Evolutionary conservation across 352 stramenopile species (phyloP).

Genomic region (Globisporangium echinulatum): DNA sequence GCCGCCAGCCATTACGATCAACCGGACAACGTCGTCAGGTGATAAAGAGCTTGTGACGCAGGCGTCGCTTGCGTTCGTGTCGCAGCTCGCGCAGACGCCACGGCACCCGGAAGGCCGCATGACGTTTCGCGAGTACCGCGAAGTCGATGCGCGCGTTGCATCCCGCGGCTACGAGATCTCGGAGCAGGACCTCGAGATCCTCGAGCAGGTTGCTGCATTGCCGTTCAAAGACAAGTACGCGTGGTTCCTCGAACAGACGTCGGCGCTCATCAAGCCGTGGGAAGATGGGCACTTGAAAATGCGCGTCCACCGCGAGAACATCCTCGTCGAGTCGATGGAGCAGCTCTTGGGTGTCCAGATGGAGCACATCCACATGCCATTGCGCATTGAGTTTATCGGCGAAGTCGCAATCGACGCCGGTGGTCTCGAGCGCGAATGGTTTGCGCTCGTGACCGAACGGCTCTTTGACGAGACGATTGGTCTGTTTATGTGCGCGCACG

Average conservation of each 20-base stretch:
- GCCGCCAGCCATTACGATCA: conserved; percentile 15
- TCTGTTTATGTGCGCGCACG: conserved; percentile 82
- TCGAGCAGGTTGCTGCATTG: conserved; percentile 77
- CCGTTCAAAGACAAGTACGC: conserved; percentile 87
- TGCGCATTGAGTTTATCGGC: conserved; percentile 86
- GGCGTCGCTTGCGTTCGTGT: conserved; percentile 81
- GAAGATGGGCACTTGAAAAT: conserved; percentile 83
- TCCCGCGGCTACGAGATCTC: conserved; percentile 86
- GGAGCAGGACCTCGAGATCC: conserved; percentile 80
- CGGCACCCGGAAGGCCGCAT: conserved; percentile 77
- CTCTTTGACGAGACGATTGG: conserved; percentile 86
- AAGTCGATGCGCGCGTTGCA: conserved; percentile 79
- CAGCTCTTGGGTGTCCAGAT: conserved; percentile 78
- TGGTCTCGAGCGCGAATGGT: conserved; percentile 88
- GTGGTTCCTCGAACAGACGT: conserved; percentile 82
- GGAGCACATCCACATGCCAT: conserved; percentile 83
- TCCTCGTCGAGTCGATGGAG: conserved; percentile 83
- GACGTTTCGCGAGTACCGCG: conserved; percentile 86
- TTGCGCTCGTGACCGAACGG: conserved; percentile 73
- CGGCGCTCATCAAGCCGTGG: conserved; percentile 79
- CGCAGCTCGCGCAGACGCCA: conserved; percentile 74
- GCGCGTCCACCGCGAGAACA: conserved; percentile 78
- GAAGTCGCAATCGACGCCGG: conserved; percentile 88
- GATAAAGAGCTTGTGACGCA: conserved; percentile 75
- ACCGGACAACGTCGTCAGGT: conserved; percentile 2